Evolutionary conservation across 2,329 filamentous ascomycete species (phyloP), one percentile per base, ranked within the genome.

Genomic region (Aureobasidium leucospermi): DNA sequence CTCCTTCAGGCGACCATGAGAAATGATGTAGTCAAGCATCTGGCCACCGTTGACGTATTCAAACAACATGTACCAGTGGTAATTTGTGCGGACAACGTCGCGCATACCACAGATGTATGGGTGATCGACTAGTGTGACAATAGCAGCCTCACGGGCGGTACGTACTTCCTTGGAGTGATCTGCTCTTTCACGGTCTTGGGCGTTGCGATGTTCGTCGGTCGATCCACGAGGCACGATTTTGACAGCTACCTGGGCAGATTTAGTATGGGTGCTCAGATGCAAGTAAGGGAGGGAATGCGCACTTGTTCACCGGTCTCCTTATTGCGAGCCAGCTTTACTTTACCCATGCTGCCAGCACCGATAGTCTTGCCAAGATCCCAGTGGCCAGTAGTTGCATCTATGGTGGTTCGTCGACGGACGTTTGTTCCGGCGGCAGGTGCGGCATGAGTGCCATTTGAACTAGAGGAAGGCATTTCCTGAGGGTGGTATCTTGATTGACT

Each of bases 21-120:
- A 96, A 71, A 99, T 99, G 73, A 99, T 99, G 75, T 97, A 99
- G 77, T 99, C 94, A 63, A 99, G 85, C 94, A 99, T 97, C 76
- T 99, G 94, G 16, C 94, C 94, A 49, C 94, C 94, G 70, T 99
- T 96, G 74, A 99, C 94, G 73, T 94, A 96, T 76, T 99, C 94
- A 70, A 96, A 99, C 55, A 99, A 85, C 94, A 99, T 99, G 75
- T 99, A 99, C 94, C 94, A 99, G 75, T 99, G 94, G 72, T 96
- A 94, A 69, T 94, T 93, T 53, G 94, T 97, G 60, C 92, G 87
- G 60, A 97, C 88, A 29, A 96, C 91, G 75, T 99, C 94, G 65
- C 91, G 86, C 82, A 99, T 89, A 61, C 89, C 91, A 72, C 94
- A 97, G 61, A 99, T 95, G 70, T 96, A 95, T 13, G 93, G 94